phyloP scores from a whole-genome alignment of 1,284 basidiomycete genomes.

The Crucibulum cyathiforme region DNA sequence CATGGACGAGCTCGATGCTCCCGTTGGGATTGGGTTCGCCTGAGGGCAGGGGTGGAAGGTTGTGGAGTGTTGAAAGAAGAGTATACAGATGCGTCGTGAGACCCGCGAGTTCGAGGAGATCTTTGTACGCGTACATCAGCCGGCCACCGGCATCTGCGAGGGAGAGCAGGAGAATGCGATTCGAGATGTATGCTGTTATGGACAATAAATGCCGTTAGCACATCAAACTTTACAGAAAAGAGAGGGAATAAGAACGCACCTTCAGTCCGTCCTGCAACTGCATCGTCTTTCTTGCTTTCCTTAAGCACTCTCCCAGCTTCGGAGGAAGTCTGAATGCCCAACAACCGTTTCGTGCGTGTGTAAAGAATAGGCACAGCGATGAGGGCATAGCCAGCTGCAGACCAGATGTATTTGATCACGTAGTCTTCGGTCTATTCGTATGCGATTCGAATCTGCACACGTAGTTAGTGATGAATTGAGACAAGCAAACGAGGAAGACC shows the following conservation, averaged over 20 bases:
- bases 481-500: conserved; percentile 12
- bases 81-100: conserved; percentile 91
- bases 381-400: conserved; percentile 85
- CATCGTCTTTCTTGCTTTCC: conserved; percentile 37
- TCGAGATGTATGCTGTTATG: conserved; percentile 64
- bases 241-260: conserved; percentile 33
- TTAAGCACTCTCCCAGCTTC: conserved; percentile 10
- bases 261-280: conserved; percentile 54
- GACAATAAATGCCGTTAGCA: neutral
- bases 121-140: conserved; percentile 91
- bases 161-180: conserved; percentile 54
- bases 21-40: neutral
- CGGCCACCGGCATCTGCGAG: conserved; percentile 95
- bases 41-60: conserved; percentile 59
- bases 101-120: conserved; percentile 91
- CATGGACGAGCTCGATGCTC: conserved; percentile 41
- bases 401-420: conserved; percentile 95
- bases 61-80: conserved; percentile 86
- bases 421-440: conserved; percentile 95
- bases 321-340: conserved; percentile 50
- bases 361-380: conserved; percentile 89
- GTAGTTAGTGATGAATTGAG: neutral
- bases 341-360: conserved; percentile 49
- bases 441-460: conserved; percentile 71
- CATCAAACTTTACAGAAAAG: neutral